Percentiles rank a stretch among this genome's conserved stretches.
Conservation (phyloP, 805 yeast genomes). For the Barnettozyma wickerhamii region DNA sequence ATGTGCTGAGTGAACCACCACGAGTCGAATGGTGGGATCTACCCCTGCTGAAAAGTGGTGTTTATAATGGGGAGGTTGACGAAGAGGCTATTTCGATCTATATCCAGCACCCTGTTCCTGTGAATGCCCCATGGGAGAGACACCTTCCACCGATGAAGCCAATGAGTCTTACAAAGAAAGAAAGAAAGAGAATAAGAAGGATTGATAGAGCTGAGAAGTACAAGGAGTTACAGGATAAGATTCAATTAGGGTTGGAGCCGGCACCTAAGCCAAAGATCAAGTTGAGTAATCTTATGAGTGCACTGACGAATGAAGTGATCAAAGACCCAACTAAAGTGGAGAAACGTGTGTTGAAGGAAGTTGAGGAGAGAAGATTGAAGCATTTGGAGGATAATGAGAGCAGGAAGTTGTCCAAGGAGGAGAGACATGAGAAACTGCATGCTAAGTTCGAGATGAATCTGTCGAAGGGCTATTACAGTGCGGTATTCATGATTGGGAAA, state of each 20-base stretch:
- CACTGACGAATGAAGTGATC: conserved; percentile 78
- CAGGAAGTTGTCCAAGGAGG: conserved; percentile 58
- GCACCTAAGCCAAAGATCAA: conserved; percentile 90
- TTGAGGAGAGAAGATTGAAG: conserved; percentile 49
- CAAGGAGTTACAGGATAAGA: conserved; percentile 71
- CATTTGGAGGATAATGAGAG: conserved; percentile 62
- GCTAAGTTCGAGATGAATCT: conserved; percentile 46
- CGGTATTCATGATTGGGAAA: conserved; percentile 54
- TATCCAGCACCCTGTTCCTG: conserved; percentile 78
- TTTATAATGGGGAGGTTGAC: conserved; percentile 29
- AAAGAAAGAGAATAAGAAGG: conserved; percentile 65
- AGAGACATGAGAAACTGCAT: conserved; percentile 45
- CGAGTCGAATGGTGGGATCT: conserved; percentile 87
- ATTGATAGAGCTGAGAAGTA: conserved; percentile 50
- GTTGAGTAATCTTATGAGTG: conserved; percentile 79
- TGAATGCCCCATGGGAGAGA: conserved; percentile 54
- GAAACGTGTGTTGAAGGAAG: conserved; percentile 60
- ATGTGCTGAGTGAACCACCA: conserved; percentile 50
- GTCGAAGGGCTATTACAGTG: conserved; percentile 46
- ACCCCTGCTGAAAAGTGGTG: conserved; percentile 40
- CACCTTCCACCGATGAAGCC: conserved; percentile 38
- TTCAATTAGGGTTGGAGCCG: conserved; percentile 76
- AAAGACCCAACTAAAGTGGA: conserved; percentile 89
- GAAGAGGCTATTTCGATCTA: conserved; percentile 53
- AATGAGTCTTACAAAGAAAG: conserved; percentile 69